Base-by-base conservation (phyloP, 2,329 filamentous ascomycete genomes). In the Zymoseptoria ardabiliae region DNA sequence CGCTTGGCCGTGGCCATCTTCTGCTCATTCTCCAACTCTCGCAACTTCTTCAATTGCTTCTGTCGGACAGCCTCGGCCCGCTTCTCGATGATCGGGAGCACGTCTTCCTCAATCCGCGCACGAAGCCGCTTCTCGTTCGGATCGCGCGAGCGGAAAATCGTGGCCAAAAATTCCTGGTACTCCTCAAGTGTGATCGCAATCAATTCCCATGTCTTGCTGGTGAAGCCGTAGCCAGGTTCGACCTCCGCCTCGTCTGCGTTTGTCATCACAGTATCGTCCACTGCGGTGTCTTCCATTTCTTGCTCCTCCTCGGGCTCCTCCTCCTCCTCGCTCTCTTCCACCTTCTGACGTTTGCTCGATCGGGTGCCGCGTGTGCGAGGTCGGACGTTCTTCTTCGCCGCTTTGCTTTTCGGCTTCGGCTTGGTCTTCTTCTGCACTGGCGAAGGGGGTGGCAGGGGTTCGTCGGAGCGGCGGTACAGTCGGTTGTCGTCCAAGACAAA, bases 401-500 rank as follows among this genome's bases (percentile, higher is more conserved):
- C 86, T 23, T 82, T 83, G 10, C 62, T 57, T 68, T 85, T 89
- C 4, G 79, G 73, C 81, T 87, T 83, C 3, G 74, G 21, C 62
- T 78, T 79, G 4, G 73, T 61, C 60, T 76, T 76, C 1, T 83
- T 78, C 70, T 88, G 88, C 23, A 81, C 74, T 9, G 66, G 64
- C 2, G 80, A 76, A 5, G 81, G 75, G 13, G 83, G 74, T 6
- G 85, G 82, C 1, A 83, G 79, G 0, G 85, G 84, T 23, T 88
- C 82, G 61, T 96, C 90, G n/a, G 89, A 91, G 62, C 88, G 81
- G 58, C 92, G 89, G 73, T 99, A 99, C 50, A 99, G 79, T 63
- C 94, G 85, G 68, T 97, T 95, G 72, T 99, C 94, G 68, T 97
- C 93, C 3, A 99, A 82, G 2, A 97, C 87, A 70, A 88, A 96